Evolutionary conservation across 257 asterid genomes (phyloP).

Genomic region (Lycium ferocissimum): DNA sequence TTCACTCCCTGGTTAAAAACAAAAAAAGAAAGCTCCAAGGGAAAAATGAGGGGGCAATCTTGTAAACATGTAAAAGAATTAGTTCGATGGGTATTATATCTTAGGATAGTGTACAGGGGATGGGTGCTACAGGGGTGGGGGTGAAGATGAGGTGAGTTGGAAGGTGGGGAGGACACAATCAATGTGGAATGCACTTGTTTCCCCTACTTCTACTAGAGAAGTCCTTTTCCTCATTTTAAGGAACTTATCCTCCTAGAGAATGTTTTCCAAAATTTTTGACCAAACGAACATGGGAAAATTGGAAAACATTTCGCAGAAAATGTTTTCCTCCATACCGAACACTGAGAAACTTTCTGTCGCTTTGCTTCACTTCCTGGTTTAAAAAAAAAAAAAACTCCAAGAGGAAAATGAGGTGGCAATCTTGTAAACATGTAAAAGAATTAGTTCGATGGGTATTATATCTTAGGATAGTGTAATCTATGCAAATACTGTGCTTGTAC

Average conservation of each 20-base stretch:
- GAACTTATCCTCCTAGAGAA: too few relatives aligned
- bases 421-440: conserved; percentile 10
- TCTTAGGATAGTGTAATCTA: background rate
- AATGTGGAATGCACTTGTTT: too few relatives aligned
- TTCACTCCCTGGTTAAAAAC: conserved; percentile 22
- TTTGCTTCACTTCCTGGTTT: conserved; percentile 10
- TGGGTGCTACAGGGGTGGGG: too few relatives aligned
- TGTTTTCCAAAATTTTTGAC: too few relatives aligned
- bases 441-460: background rate
- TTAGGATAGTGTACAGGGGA: background rate
- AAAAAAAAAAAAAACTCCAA: background rate
- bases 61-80: conserved; percentile 18
- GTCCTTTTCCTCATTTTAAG: too few relatives aligned
- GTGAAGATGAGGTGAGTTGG: too few relatives aligned
- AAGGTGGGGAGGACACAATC: too few relatives aligned
- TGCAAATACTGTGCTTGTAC: background rate
- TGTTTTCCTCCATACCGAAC: too few relatives aligned
- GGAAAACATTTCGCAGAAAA: too few relatives aligned
- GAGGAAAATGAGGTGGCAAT: background rate
- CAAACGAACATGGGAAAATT: too few relatives aligned
- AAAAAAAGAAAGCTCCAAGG: background rate
- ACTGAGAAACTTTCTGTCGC: background rate
- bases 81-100: background rate
- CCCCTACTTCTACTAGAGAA: too few relatives aligned
- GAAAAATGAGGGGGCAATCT: background rate